phyloP scores from a whole-genome alignment of 2,329 filamentous ascomycete genomes.

The Diplodia corticola region DNA sequence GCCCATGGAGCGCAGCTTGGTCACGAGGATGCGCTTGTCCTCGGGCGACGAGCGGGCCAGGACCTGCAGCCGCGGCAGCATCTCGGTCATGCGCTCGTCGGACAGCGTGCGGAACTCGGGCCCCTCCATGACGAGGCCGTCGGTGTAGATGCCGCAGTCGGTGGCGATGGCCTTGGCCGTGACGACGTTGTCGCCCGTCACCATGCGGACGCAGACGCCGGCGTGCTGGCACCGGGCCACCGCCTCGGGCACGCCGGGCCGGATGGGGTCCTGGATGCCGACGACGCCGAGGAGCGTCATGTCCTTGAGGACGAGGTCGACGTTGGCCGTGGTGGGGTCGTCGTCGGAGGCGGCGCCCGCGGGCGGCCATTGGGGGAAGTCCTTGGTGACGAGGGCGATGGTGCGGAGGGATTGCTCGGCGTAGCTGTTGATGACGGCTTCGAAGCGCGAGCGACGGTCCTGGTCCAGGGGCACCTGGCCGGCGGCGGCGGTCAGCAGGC shows the following conservation, averaged over 20 bases:
- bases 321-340: not conserved
- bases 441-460: slow-evolving; percentile 26
- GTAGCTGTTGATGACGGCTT: slow-evolving; percentile 39
- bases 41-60: slow-evolving; percentile 73
- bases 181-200: slow-evolving; percentile 78
- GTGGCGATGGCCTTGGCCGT: slow-evolving; percentile 77
- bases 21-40: slow-evolving; percentile 73
- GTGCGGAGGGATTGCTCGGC: slow-evolving; percentile 45
- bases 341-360: not conserved
- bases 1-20: slow-evolving; percentile 42
- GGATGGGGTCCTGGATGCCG: slow-evolving; percentile 79
- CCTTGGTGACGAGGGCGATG: slow-evolving; percentile 45
- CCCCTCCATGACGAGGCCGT: slow-evolving; percentile 72
- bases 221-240: slow-evolving; percentile 72
- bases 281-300: slow-evolving; percentile 59
- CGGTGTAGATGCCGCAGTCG: slow-evolving; percentile 73
- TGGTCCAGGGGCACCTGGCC: not conserved
- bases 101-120: slow-evolving; percentile 74
- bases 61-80: slow-evolving; percentile 67
- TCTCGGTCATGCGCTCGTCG: slow-evolving; percentile 42
- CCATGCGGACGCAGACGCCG: slow-evolving; percentile 80
- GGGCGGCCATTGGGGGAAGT: slow-evolving; percentile 42
- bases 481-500: not conserved
- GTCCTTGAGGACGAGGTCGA: slow-evolving; percentile 1
- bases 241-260: slow-evolving; percentile 71